phyloP scores from a whole-genome alignment of 2,329 filamentous ascomycete species.

The Pseudogymnoascus sp. region DNA sequence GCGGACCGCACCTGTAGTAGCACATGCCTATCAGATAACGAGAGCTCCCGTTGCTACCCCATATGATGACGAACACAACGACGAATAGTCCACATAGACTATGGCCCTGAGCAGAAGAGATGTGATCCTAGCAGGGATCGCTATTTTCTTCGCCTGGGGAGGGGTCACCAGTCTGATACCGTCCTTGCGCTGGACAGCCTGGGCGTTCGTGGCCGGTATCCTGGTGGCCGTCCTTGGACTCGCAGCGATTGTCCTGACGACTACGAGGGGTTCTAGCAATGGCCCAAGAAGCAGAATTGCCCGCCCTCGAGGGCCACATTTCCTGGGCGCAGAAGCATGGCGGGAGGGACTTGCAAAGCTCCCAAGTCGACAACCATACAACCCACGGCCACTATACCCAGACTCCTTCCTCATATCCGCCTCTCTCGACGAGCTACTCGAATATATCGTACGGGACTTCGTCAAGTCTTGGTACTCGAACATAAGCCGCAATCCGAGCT shows the following conservation, averaged over 20 bases:
- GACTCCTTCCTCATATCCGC: conserved; percentile 70
- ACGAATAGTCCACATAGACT: conserved; percentile 24
- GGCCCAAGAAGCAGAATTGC: conserved; percentile 33
- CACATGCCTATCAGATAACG: conserved; percentile 5
- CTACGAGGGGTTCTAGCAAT: conserved; percentile 44
- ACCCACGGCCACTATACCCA: conserved; percentile 62
- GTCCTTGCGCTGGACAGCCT: conserved; percentile 71
- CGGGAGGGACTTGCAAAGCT: conserved; percentile 59
- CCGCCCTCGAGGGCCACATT: conserved; percentile 43
- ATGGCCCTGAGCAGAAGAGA: conserved; percentile 70
- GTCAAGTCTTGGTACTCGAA: conserved; percentile 79
- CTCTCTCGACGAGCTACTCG: conserved; percentile 70
- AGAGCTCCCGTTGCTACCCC: conserved; percentile 10
- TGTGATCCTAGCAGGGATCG: conserved; percentile 58
- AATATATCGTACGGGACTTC: conserved; percentile 73
- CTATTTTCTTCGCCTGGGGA: conserved; percentile 79
- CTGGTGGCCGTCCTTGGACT: conserved; percentile 46
- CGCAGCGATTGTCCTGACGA: conserved; percentile 52
- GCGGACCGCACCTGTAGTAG: neutral
- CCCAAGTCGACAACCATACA: conserved; percentile 58
- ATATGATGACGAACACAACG: conserved; percentile 25
- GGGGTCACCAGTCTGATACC: conserved; percentile 78
- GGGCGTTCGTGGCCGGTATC: conserved; percentile 70
- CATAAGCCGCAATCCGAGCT: conserved; percentile 74
- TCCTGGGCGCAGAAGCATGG: conserved; percentile 60